Evolutionary conservation across 805 yeast species (phyloP).

Genomic region (Wickerhamiella azyma): DNA sequence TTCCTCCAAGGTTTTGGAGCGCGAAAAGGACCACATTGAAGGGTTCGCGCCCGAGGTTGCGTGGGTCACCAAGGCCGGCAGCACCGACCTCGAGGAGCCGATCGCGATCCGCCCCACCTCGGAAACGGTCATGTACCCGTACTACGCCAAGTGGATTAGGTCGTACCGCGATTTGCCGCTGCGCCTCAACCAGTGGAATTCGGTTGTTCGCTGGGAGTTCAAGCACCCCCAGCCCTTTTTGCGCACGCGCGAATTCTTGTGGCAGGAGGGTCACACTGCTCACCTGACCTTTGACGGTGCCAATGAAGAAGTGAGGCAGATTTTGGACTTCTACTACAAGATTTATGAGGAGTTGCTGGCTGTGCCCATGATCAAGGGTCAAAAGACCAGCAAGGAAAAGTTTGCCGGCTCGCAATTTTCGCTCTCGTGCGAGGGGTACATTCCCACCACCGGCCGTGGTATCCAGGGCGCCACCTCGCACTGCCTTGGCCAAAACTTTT

Average conservation of each 20-base stretch:
- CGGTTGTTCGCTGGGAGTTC: slow-evolving; percentile 99
- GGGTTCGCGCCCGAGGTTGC: slow-evolving; percentile 99
- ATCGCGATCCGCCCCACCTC: slow-evolving; percentile 99
- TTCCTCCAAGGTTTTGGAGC: slow-evolving; percentile 80
- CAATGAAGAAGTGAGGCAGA: slow-evolving; percentile 65
- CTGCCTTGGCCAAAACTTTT: slow-evolving; percentile 94
- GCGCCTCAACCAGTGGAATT: slow-evolving; percentile 97
- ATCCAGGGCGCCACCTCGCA: slow-evolving; percentile 99
- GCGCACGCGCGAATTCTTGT: slow-evolving; percentile 96
- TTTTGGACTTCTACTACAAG: slow-evolving; percentile 72
- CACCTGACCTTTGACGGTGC: slow-evolving; percentile 78
- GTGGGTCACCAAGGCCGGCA: slow-evolving; percentile 97
- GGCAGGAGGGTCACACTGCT: slow-evolving; percentile 99
- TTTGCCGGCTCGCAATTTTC: slow-evolving; percentile 97
- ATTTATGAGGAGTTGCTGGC: slow-evolving; percentile 87
- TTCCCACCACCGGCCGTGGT: slow-evolving; percentile 98
- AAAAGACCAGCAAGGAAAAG: slow-evolving; percentile 92
- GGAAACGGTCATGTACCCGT: slow-evolving; percentile 99
- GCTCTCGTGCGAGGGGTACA: slow-evolving; percentile 91
- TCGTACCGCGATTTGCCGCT: slow-evolving; percentile 96
- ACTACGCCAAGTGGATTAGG: slow-evolving; percentile 97
- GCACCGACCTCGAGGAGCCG: slow-evolving; percentile 89
- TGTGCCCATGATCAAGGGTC: slow-evolving; percentile 92
- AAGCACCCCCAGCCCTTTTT: slow-evolving; percentile 99
- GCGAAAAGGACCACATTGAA: slow-evolving; percentile 96